A percentile compares a stretch with the other conserved stretches of the same genome.
Conservation (phyloP, 306 rosid genomes). For the Mimosa pudica region DNA sequence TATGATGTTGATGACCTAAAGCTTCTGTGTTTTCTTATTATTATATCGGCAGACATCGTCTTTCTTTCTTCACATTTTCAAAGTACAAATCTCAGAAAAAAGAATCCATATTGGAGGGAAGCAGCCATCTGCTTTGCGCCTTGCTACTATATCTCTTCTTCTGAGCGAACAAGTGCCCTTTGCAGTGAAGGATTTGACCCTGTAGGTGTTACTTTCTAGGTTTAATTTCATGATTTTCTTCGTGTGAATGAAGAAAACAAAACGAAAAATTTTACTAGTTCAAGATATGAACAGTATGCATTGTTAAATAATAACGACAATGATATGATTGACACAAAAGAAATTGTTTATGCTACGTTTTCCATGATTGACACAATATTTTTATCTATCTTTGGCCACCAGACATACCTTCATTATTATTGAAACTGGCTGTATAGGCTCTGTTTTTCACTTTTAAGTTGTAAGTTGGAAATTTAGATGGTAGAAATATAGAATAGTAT, state of each 20-base stretch:
- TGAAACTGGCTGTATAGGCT: slow-evolving; percentile 16
- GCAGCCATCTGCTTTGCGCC: slow-evolving; percentile 81
- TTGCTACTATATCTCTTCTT: slow-evolving; percentile 76
- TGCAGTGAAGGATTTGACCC: slow-evolving; percentile 57
- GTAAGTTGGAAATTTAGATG: slow-evolving; percentile 22
- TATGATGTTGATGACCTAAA: slow-evolving; percentile 33
- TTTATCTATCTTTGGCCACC: background rate
- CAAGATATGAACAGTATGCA: slow-evolving; percentile 8
- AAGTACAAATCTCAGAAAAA: slow-evolving; percentile 76
- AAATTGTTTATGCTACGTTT: background rate
- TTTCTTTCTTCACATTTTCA: slow-evolving; percentile 88
- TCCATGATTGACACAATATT: background rate
- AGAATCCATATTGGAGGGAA: slow-evolving; percentile 84
- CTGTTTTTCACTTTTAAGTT: slow-evolving; percentile 7
- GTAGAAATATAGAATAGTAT: slow-evolving; percentile 14
- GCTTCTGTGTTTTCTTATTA: slow-evolving; percentile 16
- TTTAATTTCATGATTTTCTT: slow-evolving; percentile 29
- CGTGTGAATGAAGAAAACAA: slow-evolving; percentile 27
- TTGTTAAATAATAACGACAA: background rate
- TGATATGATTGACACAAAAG: background rate
- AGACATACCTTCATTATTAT: slow-evolving; percentile 7
- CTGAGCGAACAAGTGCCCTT: slow-evolving; percentile 87
- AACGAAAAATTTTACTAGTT: slow-evolving; percentile 12
- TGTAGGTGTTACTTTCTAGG: slow-evolving; percentile 61
- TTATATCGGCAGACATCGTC: slow-evolving; percentile 77